Percentiles rank a stretch among this genome's conserved stretches.
These are phyloP conservation scores for Sapria himalayana DNA, from an alignment of 345 rosid genomes.

Conservation along the genomic window DNA sequence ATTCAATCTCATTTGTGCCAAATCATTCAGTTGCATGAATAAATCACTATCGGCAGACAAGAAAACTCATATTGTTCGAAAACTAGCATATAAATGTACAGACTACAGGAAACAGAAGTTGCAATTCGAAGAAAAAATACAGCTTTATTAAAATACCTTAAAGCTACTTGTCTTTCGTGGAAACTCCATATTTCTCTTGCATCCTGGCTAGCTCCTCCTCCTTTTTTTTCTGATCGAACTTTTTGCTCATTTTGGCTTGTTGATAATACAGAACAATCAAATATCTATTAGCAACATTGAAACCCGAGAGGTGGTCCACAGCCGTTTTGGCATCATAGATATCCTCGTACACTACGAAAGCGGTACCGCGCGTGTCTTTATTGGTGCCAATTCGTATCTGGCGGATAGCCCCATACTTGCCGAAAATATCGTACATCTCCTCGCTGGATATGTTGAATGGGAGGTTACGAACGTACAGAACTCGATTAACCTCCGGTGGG, in stretches of 20 bases:
- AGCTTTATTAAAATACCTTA: no score
- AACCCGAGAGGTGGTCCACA: slow-evolving; percentile 92
- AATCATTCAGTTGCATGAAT: no score
- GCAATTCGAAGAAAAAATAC: no score
- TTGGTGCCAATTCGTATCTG: slow-evolving; percentile 81
- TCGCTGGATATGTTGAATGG: slow-evolving; percentile 96
- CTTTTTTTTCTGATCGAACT: slow-evolving; percentile 81
- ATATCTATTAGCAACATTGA: slow-evolving; percentile 89
- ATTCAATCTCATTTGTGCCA: no score
- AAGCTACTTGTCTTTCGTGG: slow-evolving; percentile 74
- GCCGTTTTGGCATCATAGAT: slow-evolving; percentile 94
- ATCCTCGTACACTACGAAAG: slow-evolving; percentile 89
- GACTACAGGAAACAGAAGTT: no score
- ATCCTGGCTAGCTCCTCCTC: slow-evolving; percentile 64
- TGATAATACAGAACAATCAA: slow-evolving; percentile 79
- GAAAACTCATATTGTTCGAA: no score
- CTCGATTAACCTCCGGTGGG: slow-evolving; percentile 86
- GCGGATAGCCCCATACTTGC: slow-evolving; percentile 89
- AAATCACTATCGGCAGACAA: no score
- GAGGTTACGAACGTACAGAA: slow-evolving; percentile 87
- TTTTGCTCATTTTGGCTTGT: slow-evolving; percentile 86
- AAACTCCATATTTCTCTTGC: slow-evolving; percentile 88
- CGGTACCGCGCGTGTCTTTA: slow-evolving; percentile 89
- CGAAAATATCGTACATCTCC: slow-evolving; percentile 99
- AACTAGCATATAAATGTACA: no score